Evolutionary conservation across 2,329 filamentous ascomycete genomes (phyloP).

Genomic region (Monascus ruber): DNA sequence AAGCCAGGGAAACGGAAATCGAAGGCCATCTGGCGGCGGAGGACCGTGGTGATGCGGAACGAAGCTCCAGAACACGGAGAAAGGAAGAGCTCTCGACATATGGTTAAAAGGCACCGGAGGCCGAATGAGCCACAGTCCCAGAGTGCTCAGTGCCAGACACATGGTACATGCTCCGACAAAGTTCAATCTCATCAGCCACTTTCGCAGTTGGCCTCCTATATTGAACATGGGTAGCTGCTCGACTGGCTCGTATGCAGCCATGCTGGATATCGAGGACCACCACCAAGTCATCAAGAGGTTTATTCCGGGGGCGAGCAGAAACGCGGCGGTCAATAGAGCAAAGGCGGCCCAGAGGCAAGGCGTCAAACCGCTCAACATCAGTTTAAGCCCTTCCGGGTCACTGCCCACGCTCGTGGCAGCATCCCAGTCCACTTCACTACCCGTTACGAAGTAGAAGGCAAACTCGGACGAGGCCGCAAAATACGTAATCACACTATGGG

Average conservation of each 20-base stretch:
- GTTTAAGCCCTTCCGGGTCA: constrained; percentile 17
- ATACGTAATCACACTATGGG: constrained; percentile 11
- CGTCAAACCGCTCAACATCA: constrained; percentile 19
- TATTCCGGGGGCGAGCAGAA: constrained; percentile 9
- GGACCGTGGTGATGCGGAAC: constrained; percentile 1
- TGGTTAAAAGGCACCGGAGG: constrained; percentile 19
- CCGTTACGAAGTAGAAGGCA: constrained; percentile 21
- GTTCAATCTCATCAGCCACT: neutral
- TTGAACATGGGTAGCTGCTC: constrained; percentile 6
- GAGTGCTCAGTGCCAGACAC: constrained; percentile 3
- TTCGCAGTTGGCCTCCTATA: neutral
- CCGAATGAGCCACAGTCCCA: constrained; percentile 12
- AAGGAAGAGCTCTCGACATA: constrained; percentile 19
- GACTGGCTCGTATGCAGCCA: constrained; percentile 5
- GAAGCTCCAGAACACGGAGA: constrained; percentile 14
- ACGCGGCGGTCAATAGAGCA: constrained; percentile 11
- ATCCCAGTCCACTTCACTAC: constrained; percentile 21
- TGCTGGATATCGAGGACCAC: constrained; percentile 11
- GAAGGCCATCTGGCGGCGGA: constrained; percentile 3
- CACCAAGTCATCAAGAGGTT: constrained; percentile 11
- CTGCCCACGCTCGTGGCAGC: constrained; percentile 16
- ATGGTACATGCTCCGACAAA: constrained; percentile 9
- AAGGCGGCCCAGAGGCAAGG: constrained; percentile 13
- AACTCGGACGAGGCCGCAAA: constrained; percentile 16
- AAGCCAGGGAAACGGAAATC: constrained; percentile 16